Conservation (phyloP, 495 filamentous ascomycete species). For the Penicillium argentinense region DNA sequence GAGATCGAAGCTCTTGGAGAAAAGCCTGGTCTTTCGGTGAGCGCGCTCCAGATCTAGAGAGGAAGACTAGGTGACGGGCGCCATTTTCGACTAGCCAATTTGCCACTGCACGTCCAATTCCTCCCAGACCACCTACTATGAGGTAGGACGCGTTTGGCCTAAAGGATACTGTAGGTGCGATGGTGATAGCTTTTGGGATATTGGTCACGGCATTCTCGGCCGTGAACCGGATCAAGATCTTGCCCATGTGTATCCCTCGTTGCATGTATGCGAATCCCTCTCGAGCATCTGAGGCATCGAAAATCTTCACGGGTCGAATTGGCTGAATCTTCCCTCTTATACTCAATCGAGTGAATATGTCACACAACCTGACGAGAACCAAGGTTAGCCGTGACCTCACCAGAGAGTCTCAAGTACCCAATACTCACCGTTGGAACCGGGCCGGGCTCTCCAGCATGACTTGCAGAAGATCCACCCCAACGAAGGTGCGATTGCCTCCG, state of each 20-base stretch:
- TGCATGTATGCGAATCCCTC: constrained; percentile 4
- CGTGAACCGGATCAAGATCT: not conserved
- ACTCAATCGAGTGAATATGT: not conserved
- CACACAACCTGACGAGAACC: not conserved
- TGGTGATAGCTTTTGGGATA: not conserved
- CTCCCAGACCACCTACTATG: not conserved
- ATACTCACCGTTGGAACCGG: not conserved
- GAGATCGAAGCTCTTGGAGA: not conserved
- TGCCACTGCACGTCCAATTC: not conserved
- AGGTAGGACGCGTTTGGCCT: not conserved
- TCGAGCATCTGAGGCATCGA: not conserved
- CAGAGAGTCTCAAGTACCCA: not conserved
- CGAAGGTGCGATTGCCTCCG: not conserved
- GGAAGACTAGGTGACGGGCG: not conserved
- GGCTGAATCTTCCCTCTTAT: not conserved
- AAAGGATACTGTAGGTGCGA: not conserved
- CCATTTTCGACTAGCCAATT: not conserved
- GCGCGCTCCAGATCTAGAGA: not conserved
- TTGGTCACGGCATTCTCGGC: not conserved
- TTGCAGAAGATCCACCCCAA: not conserved
- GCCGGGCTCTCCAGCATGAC: not conserved
- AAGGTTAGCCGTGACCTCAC: not conserved
- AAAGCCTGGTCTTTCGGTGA: not conserved
- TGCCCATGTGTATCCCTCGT: constrained; percentile 2
- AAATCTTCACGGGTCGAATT: not conserved